Percentiles rank a stretch among this genome's conserved stretches.
These are phyloP conservation scores for Aureobasidium subglaciale DNA, from an alignment of 2,329 filamentous ascomycete genomes.

Conservation along the genomic window DNA sequence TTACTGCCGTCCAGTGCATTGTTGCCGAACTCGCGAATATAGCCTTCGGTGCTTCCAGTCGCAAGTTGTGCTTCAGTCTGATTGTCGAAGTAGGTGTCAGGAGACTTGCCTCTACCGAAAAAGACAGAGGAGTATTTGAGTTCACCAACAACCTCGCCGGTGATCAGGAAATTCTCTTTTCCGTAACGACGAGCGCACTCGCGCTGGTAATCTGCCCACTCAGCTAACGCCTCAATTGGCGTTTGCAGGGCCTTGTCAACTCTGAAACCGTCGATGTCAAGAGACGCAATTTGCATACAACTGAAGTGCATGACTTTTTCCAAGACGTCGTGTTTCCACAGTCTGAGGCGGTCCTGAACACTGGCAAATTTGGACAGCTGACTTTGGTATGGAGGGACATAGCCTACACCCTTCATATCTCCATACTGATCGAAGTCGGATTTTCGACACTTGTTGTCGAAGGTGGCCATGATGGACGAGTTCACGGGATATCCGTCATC, in stretches of 20 bases:
- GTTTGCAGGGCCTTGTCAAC: conserved; percentile 61
- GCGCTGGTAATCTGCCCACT: conserved; percentile 51
- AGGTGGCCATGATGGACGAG: conserved; percentile 23
- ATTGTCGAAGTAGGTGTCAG: conserved; percentile 43
- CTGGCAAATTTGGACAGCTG: conserved; percentile 60
- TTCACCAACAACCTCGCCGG: conserved; percentile 57
- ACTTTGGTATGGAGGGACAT: conserved; percentile 56
- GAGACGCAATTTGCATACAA: conserved; percentile 53
- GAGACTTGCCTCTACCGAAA: conserved; percentile 53
- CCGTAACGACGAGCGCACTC: conserved; percentile 49
- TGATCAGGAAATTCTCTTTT: conserved; percentile 58
- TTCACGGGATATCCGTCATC: conserved; percentile 52
- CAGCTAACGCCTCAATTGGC: conserved; percentile 53
- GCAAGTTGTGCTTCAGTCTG: conserved; percentile 42
- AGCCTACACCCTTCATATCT: conserved; percentile 56
- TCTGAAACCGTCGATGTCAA: conserved; percentile 60
- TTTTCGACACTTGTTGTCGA: conserved; percentile 10
- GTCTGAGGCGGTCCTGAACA: conserved; percentile 59
- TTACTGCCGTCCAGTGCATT: conserved; percentile 52
- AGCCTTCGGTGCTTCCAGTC: conserved; percentile 40
- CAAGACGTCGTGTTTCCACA: conserved; percentile 54
- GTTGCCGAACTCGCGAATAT: conserved; percentile 46
- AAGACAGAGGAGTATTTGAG: conserved; percentile 55
- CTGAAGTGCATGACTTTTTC: conserved; percentile 54
- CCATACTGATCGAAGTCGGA: conserved; percentile 42